Evolutionary conservation across 768 basidiomycete genomes (phyloP).

Genomic region (Stropharia rugosoannulata): DNA sequence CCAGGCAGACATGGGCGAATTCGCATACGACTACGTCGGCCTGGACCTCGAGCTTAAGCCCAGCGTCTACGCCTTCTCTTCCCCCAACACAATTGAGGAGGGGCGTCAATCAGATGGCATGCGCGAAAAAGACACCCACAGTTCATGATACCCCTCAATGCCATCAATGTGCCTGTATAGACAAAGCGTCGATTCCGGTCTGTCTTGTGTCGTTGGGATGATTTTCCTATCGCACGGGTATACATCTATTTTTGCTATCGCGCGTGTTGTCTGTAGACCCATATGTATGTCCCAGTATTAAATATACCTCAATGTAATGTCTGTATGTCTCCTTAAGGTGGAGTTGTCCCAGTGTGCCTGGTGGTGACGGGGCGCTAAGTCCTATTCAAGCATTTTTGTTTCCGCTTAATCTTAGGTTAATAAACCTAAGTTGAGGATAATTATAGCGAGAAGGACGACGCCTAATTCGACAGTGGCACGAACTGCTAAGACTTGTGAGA

Average conservation of each 20-base stretch:
- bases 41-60: constrained; percentile 44
- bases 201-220: neutral
- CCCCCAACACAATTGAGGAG: neutral
- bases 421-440: too few relatives aligned
- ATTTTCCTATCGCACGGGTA: neutral
- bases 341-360: neutral
- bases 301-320: constrained; percentile 3
- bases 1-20: constrained; percentile 88
- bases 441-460: too few relatives aligned
- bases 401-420: too few relatives aligned
- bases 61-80: constrained; percentile 10
- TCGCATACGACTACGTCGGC: constrained; percentile 84
- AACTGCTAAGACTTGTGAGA: too few relatives aligned
- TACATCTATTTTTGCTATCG: constrained; percentile 13
- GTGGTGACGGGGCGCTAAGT: too few relatives aligned
- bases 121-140: constrained; percentile 8
- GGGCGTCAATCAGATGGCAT: neutral
- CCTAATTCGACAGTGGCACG: too few relatives aligned
- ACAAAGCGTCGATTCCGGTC: neutral
- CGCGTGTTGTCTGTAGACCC: constrained; percentile 1
- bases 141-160: neutral
- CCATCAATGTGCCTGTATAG: neutral
- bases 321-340: neutral
- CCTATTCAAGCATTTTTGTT: too few relatives aligned
- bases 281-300: constrained; percentile 3